phyloP scores from a whole-genome alignment of 108 stramenopile species.

The Nannochloropsis gaditana region DNA sequence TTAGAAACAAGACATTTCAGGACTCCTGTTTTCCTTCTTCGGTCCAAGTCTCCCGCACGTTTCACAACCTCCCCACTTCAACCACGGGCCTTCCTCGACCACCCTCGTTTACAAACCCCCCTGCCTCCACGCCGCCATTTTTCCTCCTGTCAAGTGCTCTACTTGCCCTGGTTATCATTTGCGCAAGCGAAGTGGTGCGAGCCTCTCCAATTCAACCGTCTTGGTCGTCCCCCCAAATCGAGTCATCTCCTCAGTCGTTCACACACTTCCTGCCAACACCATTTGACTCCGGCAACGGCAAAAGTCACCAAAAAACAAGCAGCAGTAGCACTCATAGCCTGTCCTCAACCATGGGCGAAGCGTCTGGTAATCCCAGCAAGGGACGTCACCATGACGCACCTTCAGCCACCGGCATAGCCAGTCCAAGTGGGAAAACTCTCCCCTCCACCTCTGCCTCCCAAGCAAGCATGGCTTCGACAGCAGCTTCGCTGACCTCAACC shows the following conservation, averaged over 20 bases:
- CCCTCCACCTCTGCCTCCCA: not conserved
- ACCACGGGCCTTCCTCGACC: no score
- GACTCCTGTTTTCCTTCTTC: no score
- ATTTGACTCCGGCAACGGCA: not conserved
- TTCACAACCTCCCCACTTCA: no score
- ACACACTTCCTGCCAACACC: not conserved
- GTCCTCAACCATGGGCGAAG: not conserved
- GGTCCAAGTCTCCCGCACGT: no score
- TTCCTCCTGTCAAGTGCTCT: no score
- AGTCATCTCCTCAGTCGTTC: not conserved
- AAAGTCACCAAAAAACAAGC: not conserved
- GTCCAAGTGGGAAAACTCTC: not conserved
- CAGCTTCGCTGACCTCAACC: not conserved
- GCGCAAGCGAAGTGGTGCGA: not conserved
- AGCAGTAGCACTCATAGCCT: not conserved
- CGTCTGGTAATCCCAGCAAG: not conserved
- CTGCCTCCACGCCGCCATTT: no score
- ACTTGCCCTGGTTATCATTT: no score
- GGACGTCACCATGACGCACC: conserved; percentile 5
- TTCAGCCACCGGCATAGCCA: not conserved
- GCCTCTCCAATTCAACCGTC: not conserved
- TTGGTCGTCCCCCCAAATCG: not conserved
- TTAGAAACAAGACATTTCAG: no score
- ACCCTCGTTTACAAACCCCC: no score
- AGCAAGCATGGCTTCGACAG: no score